Conservation (phyloP, 305 asterid genomes). For the Stenogyne calaminthoides region DNA sequence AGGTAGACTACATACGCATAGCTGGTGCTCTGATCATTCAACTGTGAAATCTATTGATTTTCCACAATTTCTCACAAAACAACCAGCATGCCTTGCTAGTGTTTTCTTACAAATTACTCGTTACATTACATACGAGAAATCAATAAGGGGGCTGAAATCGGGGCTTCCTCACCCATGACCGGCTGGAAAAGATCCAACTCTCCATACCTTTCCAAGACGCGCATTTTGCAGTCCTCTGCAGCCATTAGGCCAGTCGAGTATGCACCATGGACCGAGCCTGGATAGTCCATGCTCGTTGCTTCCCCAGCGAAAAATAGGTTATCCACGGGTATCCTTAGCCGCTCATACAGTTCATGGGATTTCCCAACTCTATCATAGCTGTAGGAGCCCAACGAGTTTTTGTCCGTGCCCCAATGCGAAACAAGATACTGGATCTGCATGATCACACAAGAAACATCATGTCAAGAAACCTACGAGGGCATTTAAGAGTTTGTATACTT, state of each 20-base stretch:
- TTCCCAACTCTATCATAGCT: slow-evolving; percentile 84
- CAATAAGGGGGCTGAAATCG: slow-evolving; percentile 66
- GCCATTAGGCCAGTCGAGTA: slow-evolving; percentile 92
- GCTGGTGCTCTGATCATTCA: slow-evolving; percentile 52
- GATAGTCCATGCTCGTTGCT: slow-evolving; percentile 81
- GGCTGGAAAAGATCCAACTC: slow-evolving; percentile 85
- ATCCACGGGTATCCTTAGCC: slow-evolving; percentile 83
- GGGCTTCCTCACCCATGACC: slow-evolving; percentile 69
- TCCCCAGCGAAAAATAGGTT: slow-evolving; percentile 96
- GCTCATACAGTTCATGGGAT: slow-evolving; percentile 76
- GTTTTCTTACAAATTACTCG: neutral
- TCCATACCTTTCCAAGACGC: slow-evolving; percentile 84
- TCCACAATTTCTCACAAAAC: slow-evolving; percentile 54
- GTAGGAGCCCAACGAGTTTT: slow-evolving; percentile 82
- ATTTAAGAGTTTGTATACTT: neutral
- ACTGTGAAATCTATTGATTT: slow-evolving; percentile 31
- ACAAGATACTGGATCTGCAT: slow-evolving; percentile 85
- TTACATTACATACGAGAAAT: slow-evolving; percentile 79
- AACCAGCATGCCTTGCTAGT: slow-evolving; percentile 23
- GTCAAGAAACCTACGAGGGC: no score
- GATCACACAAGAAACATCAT: neutral
- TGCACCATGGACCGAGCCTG: slow-evolving; percentile 97
- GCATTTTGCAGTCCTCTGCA: slow-evolving; percentile 97
- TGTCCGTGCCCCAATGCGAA: slow-evolving; percentile 90
- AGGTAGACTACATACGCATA: slow-evolving; percentile 7